Percentiles rank a stretch among this genome's conserved stretches.
These are phyloP conservation scores for Panellus pusillus DNA, from an alignment of 768 basidiomycete species.

Conservation along the genomic window DNA sequence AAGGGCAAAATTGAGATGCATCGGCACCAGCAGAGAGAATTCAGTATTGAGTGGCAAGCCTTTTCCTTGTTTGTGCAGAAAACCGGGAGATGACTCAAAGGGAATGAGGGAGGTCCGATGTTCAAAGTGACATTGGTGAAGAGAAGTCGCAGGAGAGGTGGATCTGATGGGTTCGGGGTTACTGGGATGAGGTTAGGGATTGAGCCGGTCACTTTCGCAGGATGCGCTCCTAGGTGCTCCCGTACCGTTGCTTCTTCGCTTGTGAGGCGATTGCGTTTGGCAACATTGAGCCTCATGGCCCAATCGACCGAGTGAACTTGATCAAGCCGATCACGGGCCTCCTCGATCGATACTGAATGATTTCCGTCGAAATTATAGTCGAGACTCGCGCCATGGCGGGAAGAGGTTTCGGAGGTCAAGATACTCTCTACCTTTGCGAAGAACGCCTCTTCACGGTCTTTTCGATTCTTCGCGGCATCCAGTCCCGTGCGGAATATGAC, in stretches of 20 bases:
- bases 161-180: conserved; percentile 31
- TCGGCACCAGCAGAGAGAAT: conserved; percentile 80
- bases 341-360: conserved; percentile 68
- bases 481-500: conserved; percentile 73
- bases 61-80: conserved; percentile 64
- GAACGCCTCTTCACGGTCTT: conserved; percentile 81
- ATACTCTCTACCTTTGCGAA: conserved; percentile 75
- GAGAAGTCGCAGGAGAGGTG: conserved; percentile 73
- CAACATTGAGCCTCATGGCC: conserved; percentile 55
- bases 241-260: conserved; percentile 50
- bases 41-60: conserved; percentile 68
- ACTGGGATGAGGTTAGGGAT: conserved; percentile 48
- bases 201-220: conserved; percentile 27
- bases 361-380: conserved; percentile 64
- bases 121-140: conserved; percentile 59
- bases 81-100: conserved; percentile 54
- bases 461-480: conserved; percentile 66
- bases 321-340: conserved; percentile 70
- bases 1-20: conserved; percentile 73
- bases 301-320: conserved; percentile 74
- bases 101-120: conserved; percentile 62
- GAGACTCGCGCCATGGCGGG: conserved; percentile 28
- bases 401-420: conserved; percentile 38
- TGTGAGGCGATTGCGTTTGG: conserved; percentile 44
- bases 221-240: conserved; percentile 40